Evolutionary conservation across 148 eudicot species (phyloP).

Genomic region (Mesembryanthemum crystallinum): DNA sequence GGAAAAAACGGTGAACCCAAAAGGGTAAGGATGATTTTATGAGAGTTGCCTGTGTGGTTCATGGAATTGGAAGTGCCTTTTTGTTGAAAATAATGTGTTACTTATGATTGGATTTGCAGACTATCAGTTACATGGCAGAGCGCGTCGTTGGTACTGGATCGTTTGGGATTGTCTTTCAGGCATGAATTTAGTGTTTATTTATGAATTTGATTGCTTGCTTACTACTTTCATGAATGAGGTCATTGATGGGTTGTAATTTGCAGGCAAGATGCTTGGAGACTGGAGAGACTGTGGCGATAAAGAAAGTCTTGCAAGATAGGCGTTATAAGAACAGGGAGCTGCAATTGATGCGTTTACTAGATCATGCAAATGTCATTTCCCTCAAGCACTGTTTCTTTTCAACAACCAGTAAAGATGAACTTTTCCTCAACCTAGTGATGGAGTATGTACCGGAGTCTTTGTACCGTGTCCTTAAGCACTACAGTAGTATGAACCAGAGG

Average conservation of each 20-base stretch:
- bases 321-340: conserved; percentile 79
- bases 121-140: conserved; percentile 85
- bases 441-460: conserved; percentile 78
- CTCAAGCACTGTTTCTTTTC: conserved; percentile 85
- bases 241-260: conserved; percentile 3
- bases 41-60: not conserved
- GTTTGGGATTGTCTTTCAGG: conserved; percentile 86
- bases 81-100: conserved; percentile 10
- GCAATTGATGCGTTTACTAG: conserved; percentile 74
- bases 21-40: conserved; percentile 42
- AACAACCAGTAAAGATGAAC: conserved; percentile 73
- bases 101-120: conserved; percentile 41
- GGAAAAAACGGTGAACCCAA: conserved; percentile 93
- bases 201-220: not conserved
- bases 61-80: not conserved
- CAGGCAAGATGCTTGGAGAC: conserved; percentile 90
- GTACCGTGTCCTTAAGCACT: conserved; percentile 70
- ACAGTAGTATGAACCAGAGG: conserved; percentile 60
- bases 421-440: conserved; percentile 79
- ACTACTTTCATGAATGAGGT: not conserved
- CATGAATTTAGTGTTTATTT: conserved; percentile 8
- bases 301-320: conserved; percentile 78
- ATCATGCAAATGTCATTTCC: conserved; percentile 68
- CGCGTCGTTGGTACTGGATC: conserved; percentile 90
- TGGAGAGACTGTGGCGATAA: conserved; percentile 75